These are phyloP conservation scores for Cercospora citrullina DNA, from an alignment of 2,329 filamentous ascomycete species.

Conservation along the genomic window DNA sequence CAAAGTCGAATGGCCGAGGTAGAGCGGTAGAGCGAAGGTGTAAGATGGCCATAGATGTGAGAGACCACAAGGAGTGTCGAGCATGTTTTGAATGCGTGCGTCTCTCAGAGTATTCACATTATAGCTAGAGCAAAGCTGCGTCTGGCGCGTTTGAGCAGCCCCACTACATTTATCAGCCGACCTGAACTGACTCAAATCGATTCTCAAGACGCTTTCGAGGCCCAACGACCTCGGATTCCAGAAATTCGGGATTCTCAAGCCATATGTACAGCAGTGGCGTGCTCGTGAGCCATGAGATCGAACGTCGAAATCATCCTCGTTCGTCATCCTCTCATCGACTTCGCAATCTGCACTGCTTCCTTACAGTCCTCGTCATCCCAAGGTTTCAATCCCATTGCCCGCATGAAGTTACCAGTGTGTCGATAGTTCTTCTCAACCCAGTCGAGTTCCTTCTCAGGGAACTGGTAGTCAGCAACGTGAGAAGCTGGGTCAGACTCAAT, in stretches of 20 bases:
- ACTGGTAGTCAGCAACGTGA: neutral
- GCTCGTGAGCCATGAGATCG: too few relatives aligned
- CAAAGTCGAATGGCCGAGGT: too few relatives aligned
- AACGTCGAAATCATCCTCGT: too few relatives aligned
- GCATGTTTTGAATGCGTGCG: neutral
- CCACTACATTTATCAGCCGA: too few relatives aligned
- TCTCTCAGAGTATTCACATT: neutral
- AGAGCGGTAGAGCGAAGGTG: too few relatives aligned
- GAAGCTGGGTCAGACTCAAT: neutral
- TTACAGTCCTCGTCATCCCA: neutral
- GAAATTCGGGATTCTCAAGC: neutral
- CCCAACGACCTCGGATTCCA: neutral
- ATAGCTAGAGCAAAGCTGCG: neutral
- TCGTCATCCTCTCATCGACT: neutral
- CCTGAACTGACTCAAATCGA: too few relatives aligned
- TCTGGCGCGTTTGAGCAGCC: neutral
- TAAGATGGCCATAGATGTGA: neutral
- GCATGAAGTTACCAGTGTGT: neutral
- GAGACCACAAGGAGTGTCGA: neutral
- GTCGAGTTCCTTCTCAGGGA: neutral
- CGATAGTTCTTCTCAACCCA: neutral
- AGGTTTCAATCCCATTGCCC: neutral
- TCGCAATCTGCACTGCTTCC: neutral
- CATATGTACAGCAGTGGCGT: neutral
- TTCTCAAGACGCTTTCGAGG: neutral